phyloP scores from a whole-genome alignment of 352 stramenopile species.

The Halophytophthora polymorphica region DNA sequence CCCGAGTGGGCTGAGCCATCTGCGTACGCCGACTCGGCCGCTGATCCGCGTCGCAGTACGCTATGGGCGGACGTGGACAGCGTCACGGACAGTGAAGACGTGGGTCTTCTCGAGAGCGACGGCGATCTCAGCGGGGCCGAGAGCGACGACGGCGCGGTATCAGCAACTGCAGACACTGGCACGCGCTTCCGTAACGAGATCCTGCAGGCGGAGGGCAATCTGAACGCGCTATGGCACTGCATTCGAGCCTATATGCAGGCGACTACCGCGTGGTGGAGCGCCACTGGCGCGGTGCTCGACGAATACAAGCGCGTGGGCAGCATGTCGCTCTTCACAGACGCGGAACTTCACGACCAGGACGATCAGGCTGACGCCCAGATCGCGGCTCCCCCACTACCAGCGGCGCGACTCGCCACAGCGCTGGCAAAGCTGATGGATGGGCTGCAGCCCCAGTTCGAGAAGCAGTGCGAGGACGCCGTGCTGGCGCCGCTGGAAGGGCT shows the following conservation, averaged over 20 bases:
- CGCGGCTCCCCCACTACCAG: constrained; percentile 9
- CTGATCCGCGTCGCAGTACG: constrained; percentile 19
- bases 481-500: constrained; percentile 40
- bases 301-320: constrained; percentile 63
- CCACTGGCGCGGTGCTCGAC: constrained; percentile 45
- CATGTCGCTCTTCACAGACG: constrained; percentile 42
- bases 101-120: constrained; percentile 34
- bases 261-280: constrained; percentile 58
- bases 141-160: constrained; percentile 1
- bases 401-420: constrained; percentile 22
- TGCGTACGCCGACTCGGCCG: constrained; percentile 5
- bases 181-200: constrained; percentile 72
- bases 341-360: constrained; percentile 3
- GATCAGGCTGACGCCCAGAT: neutral
- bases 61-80: constrained; percentile 56
- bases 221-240: constrained; percentile 76
- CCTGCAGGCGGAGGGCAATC: constrained; percentile 63
- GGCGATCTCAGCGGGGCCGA: constrained; percentile 19
- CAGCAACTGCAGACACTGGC: constrained; percentile 16
- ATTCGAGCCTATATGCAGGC: constrained; percentile 59
- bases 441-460: constrained; percentile 40
- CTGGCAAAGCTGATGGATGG: constrained; percentile 31
- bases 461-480: constrained; percentile 42
- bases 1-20: constrained; percentile 60
- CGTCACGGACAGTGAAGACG: constrained; percentile 60